Evolutionary conservation across 805 yeast genomes (phyloP).

Genomic region (Kuraishia hungarica): DNA sequence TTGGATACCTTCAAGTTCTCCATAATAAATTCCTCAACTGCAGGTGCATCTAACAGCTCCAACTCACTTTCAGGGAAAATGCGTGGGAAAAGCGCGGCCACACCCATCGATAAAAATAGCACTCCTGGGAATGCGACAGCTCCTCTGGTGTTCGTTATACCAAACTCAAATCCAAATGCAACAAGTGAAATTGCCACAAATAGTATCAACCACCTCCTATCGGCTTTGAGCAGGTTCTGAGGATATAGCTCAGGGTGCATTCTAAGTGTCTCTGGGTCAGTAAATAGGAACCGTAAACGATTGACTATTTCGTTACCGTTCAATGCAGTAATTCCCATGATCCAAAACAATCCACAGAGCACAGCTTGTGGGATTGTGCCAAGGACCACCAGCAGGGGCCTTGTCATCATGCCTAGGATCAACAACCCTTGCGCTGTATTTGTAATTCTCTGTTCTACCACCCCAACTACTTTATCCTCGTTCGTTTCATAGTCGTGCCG

Average conservation of each 20-base stretch:
- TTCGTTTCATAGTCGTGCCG: conserved; percentile 26
- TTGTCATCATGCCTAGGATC: conserved; percentile 79
- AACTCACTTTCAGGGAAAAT: conserved; percentile 58
- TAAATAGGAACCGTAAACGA: conserved; percentile 52
- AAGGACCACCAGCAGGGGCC: conserved; percentile 75
- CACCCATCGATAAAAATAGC: conserved; percentile 57
- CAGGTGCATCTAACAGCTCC: conserved; percentile 44
- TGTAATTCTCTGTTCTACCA: conserved; percentile 85
- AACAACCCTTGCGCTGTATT: conserved; percentile 80
- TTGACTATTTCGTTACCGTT: conserved; percentile 56
- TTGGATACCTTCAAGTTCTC: conserved; percentile 15
- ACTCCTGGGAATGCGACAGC: conserved; percentile 95
- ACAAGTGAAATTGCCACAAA: conserved; percentile 52
- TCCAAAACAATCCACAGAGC: conserved; percentile 83
- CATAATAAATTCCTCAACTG: conserved; percentile 23
- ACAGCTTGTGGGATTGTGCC: conserved; percentile 90
- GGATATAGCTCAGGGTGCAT: conserved; percentile 8
- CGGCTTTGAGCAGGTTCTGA: conserved; percentile 18
- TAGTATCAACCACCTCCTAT: conserved; percentile 39
- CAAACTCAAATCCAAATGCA: conserved; percentile 76
- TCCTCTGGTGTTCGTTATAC: conserved; percentile 76
- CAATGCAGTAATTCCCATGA: conserved; percentile 84
- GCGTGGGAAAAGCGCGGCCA: conserved; percentile 55
- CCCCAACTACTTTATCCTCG: conserved; percentile 30
- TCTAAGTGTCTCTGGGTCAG: conserved; percentile 36